These are phyloP conservation scores for Calonectria fujianensis DNA, from an alignment of 2,329 filamentous ascomycete species.

Conservation along the genomic window DNA sequence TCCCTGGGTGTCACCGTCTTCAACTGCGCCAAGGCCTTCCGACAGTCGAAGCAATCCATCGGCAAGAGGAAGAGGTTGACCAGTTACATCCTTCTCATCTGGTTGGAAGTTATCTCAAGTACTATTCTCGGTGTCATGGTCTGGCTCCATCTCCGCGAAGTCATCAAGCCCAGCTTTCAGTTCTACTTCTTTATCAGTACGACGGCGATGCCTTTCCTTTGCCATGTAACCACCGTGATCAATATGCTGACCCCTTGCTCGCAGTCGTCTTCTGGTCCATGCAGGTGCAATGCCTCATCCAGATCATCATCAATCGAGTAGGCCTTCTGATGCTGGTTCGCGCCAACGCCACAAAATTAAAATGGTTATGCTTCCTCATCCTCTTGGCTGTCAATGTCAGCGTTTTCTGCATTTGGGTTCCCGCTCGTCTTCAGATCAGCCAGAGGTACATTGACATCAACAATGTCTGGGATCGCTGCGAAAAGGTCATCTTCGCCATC, in stretches of 20 bases:
- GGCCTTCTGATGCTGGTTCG: slow-evolving; percentile 65
- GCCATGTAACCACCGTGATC: accelerated
- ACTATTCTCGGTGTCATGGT: slow-evolving; percentile 50
- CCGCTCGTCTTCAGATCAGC: slow-evolving; percentile 65
- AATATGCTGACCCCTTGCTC: slow-evolving; percentile 15
- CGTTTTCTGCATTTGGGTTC: slow-evolving; percentile 72
- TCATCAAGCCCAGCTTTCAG: slow-evolving; percentile 57
- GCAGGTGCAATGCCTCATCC: slow-evolving; percentile 66
- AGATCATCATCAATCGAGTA: slow-evolving; percentile 72
- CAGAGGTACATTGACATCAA: slow-evolving; percentile 64
- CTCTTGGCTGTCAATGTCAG: slow-evolving; percentile 68
- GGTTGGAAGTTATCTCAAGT: slow-evolving; percentile 54
- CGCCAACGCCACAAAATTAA: slow-evolving; percentile 59
- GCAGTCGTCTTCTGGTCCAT: slow-evolving; percentile 59
- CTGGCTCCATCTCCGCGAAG: slow-evolving; percentile 52
- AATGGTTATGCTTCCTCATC: slow-evolving; percentile 65
- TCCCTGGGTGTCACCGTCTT: slow-evolving; percentile 53
- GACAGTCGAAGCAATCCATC: slow-evolving; percentile 46
- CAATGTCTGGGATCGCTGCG: slow-evolving; percentile 69
- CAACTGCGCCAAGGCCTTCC: slow-evolving; percentile 50
- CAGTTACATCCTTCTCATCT: slow-evolving; percentile 48
- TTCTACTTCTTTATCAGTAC: slow-evolving; percentile 55
- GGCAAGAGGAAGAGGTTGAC: slow-evolving; percentile 50
- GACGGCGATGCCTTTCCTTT: slow-evolving; percentile 42
- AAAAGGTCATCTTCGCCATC: slow-evolving; percentile 68